Conservation (phyloP, 2,329 filamentous ascomycete species). For the Penicillium sp. region DNA sequence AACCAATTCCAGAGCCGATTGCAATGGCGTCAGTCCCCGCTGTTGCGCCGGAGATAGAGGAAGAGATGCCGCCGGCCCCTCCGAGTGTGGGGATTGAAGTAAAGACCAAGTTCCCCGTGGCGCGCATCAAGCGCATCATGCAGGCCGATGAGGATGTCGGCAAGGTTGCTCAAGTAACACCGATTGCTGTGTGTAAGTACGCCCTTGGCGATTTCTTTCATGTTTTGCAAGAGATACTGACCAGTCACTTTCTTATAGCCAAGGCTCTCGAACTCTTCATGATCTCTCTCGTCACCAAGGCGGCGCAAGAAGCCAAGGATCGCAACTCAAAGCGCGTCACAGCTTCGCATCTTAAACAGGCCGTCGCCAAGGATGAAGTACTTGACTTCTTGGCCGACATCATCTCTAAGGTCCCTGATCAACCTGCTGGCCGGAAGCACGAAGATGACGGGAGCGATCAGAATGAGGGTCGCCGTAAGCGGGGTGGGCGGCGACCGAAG, state of each 20-base stretch:
- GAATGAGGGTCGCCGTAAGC: slow-evolving; percentile 50
- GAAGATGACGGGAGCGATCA: slow-evolving; percentile 48
- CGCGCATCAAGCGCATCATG: slow-evolving; percentile 98
- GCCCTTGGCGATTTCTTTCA: not conserved
- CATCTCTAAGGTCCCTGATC: slow-evolving; percentile 76
- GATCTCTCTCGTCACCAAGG: slow-evolving; percentile 87
- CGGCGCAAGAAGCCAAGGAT: slow-evolving; percentile 76
- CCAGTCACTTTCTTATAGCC: slow-evolving; percentile 48
- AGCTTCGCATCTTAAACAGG: slow-evolving; percentile 85
- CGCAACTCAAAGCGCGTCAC: slow-evolving; percentile 87
- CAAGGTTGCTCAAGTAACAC: slow-evolving; percentile 96
- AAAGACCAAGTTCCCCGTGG: slow-evolving; percentile 93
- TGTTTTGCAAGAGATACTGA: slow-evolving; percentile 17
- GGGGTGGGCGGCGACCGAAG: slow-evolving; percentile 40
- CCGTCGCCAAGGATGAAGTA: slow-evolving; percentile 82
- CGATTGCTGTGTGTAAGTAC: slow-evolving; percentile 75
- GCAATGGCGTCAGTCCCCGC: slow-evolving; percentile 22
- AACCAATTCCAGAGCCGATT: slow-evolving; percentile 11
- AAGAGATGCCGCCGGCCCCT: slow-evolving; percentile 16
- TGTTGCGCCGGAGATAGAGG: slow-evolving; percentile 1
- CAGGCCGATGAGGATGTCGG: slow-evolving; percentile 98
- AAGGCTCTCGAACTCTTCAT: slow-evolving; percentile 98
- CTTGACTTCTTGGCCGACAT: slow-evolving; percentile 94
- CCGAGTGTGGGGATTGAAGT: slow-evolving; percentile 65
- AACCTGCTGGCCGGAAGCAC: slow-evolving; percentile 45